Evolutionary conservation across 179 eudicot genomes (phyloP).

Genomic region (Dionaea muscipula): DNA sequence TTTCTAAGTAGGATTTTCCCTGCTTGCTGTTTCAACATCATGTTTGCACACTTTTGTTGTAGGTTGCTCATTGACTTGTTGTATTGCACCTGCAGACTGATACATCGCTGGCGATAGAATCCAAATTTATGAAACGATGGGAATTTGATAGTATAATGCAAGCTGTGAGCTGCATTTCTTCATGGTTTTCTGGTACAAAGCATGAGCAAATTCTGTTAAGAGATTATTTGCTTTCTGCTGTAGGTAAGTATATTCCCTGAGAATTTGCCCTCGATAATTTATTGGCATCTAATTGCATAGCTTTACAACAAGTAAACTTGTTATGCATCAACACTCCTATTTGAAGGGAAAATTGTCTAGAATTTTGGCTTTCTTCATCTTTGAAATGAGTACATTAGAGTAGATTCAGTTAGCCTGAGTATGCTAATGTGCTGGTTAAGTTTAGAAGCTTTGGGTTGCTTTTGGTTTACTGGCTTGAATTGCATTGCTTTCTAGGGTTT

Average conservation of each 20-base stretch:
- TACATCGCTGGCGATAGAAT: slow-evolving; percentile 74
- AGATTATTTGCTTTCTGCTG: slow-evolving; percentile 48
- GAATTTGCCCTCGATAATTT: not conserved
- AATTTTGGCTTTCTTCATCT: too few relatives aligned
- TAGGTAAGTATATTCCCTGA: slow-evolving; percentile 36
- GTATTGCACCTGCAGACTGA: slow-evolving; percentile 55
- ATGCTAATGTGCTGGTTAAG: too few relatives aligned
- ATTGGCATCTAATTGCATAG: not conserved
- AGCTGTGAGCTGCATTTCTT: slow-evolving; percentile 50
- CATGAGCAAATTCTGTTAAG: slow-evolving; percentile 46
- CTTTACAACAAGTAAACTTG: too few relatives aligned
- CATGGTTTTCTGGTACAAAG: slow-evolving; percentile 78
- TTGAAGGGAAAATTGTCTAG: too few relatives aligned
- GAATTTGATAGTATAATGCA: slow-evolving; percentile 77
- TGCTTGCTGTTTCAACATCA: slow-evolving; percentile 8
- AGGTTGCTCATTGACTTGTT: slow-evolving; percentile 9
- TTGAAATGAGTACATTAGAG: too few relatives aligned
- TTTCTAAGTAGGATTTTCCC: too few relatives aligned
- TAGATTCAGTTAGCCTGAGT: too few relatives aligned
- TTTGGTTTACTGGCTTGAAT: too few relatives aligned
- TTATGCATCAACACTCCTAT: too few relatives aligned
- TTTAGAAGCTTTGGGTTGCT: not conserved
- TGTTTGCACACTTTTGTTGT: slow-evolving; percentile 5
- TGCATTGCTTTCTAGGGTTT: too few relatives aligned
- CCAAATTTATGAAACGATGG: slow-evolving; percentile 87